Evolutionary conservation across 768 basidiomycete species (phyloP), one percentile per base, ranked within the genome.

Genomic region (Thelephora ganbajun): DNA sequence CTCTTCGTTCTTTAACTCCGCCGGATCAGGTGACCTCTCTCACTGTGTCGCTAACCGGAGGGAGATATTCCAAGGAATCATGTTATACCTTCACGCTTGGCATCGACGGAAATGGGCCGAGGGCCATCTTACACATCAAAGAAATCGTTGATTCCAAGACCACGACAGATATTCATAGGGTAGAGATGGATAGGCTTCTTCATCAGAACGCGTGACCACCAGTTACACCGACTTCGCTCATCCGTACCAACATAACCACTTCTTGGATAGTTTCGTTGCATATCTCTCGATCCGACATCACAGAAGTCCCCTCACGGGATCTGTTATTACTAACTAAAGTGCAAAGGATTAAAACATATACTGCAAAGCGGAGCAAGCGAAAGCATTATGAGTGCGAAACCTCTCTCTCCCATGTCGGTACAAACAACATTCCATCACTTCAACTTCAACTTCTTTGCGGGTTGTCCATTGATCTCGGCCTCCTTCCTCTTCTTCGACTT

Each of bases 401-500:
- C n/a, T n/a, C n/a, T 39, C 37, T 30, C 26, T 9, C 26, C 26
- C 9, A 9, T 30, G 4, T 30, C 26, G 9, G 37, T 16, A 39
- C n/a, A 39, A 39, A 39, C 4, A 39, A 20, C 4, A 16, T 5
- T 36, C 16, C 18, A 20, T 74, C 63, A 85, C 50, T 67, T 69
- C 45, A 76, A 62, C 62, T 78, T 85, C 42, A 64, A 67, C 66
- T 80, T 86, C 76, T 88, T 59, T 41, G 77, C 49, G 54, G 79
- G 82, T 20, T 77, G 69, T 6, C 70, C 77, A 14, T 67, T 69
- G 51, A 74, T 78, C 39, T 85, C 84, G 30, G 69, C 70, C 22
- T 87, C 84, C 60, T 88, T 88, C 51, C 84, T 69, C 66, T 85
- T 88, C 35, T 70, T 69, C 9, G 72, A 66, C 57, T 67, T 77